Percentiles rank a stretch among this genome's conserved stretches.
phyloP scores from a whole-genome alignment of 257 asterid species.

The Handroanthus guayacan region DNA sequence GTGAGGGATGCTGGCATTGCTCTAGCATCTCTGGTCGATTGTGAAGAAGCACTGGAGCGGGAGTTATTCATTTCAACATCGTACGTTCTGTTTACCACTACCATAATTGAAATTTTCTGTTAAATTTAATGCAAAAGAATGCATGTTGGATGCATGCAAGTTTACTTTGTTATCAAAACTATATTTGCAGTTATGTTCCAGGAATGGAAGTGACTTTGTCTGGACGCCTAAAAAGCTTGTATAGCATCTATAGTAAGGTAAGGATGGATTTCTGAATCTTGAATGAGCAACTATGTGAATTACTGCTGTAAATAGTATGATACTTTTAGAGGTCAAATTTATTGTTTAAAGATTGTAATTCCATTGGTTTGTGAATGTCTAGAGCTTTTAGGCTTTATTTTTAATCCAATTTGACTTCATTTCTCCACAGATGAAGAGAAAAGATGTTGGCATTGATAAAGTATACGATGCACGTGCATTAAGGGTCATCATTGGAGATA shows the following conservation, averaged over 20 bases:
- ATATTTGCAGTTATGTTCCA: slow-evolving; percentile 82
- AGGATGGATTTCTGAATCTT: slow-evolving; percentile 26
- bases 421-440: slow-evolving; percentile 80
- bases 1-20: slow-evolving; percentile 93
- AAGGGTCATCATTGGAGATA: slow-evolving; percentile 95
- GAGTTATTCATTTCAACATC: slow-evolving; percentile 92
- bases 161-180: slow-evolving; percentile 31
- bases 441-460: slow-evolving; percentile 75
- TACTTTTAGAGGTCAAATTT: slow-evolving; percentile 26
- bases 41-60: slow-evolving; percentile 97
- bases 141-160: slow-evolving; percentile 14
- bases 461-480: slow-evolving; percentile 95
- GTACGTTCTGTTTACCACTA: slow-evolving; percentile 56
- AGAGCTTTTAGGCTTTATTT: neutral
- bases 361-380: neutral
- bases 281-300: neutral
- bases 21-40: slow-evolving; percentile 83
- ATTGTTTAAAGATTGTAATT: neutral
- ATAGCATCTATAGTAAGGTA: slow-evolving; percentile 94
- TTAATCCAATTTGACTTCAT: slow-evolving; percentile 31
- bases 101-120: slow-evolving; percentile 14
- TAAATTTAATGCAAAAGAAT: slow-evolving; percentile 4
- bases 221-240: slow-evolving; percentile 91
- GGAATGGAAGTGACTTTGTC: slow-evolving; percentile 98
- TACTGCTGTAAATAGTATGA: neutral